Evolutionary conservation across 1,284 basidiomycete genomes (phyloP), one percentile per base, ranked within the genome.

Genomic region (Pyrrhoderma noxium): DNA sequence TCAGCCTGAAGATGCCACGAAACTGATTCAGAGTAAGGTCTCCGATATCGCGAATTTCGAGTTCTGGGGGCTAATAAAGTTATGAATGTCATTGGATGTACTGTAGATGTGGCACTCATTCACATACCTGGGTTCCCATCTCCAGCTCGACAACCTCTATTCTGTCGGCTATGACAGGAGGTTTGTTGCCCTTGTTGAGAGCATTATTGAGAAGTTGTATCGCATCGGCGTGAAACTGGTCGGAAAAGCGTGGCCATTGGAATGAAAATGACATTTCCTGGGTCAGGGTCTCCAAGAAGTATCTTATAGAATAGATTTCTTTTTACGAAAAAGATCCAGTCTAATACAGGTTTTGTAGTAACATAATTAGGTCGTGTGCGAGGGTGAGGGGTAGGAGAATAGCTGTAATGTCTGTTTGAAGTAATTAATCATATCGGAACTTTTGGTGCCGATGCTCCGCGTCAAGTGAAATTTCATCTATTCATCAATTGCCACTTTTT

Each of bases 81-180:
- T 7, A 36, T 48, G 45, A 48, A 18, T 22, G 36, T 18, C 37
- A 14, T 16, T 34, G 27, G 35, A 14, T 4, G 3, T 8, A 35
- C 23, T 46, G 39, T 56, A 46, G 48, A 53, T 8, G 34, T 9
- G 46, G 31, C 34, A 45, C 19, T 5, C 7, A 40, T 7, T n/a
- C 16, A 70, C 79, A 57, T 56, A 92, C 93, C 73, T 97, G 89
- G 1, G 89, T 93, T 39, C 96, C 96, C 95, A 99, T 99, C 69
- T 94, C 86, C 25, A 99, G 73, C 67, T 98, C 95, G 52, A 97
- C 89, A 27, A 99, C 96, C 65, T 96, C 89, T 59, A 99, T 99
- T 66, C 82, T 85, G 68, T 96, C 96, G 53, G 93, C 94, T 62
- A 99, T 99, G 62, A 99, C 89, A 27, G 93, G 93, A 1, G 96